These are phyloP conservation scores for Chrysanthemum makinoi DNA, from an alignment of 129 eudicot species.

Conservation along the genomic window DNA sequence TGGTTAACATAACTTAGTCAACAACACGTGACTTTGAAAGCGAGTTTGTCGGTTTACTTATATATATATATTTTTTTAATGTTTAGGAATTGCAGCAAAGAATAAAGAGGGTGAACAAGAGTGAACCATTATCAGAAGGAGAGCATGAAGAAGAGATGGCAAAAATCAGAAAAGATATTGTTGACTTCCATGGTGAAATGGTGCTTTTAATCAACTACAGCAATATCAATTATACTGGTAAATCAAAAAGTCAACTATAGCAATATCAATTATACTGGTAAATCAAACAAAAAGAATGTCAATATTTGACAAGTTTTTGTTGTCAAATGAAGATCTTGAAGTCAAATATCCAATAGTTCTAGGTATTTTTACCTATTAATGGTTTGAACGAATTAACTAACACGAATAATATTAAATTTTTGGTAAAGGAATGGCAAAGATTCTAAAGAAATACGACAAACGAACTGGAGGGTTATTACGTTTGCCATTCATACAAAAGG, in stretches of 20 bases:
- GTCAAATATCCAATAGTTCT: not conserved
- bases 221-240: conserved; percentile 87
- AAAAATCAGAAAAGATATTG: conserved; percentile 69
- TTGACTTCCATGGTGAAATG: conserved; percentile 96
- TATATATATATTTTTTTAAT: not conserved
- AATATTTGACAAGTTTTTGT: not conserved
- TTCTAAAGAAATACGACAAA: conserved; percentile 87
- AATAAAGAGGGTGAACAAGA: conserved; percentile 52
- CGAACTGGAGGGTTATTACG: conserved; percentile 77
- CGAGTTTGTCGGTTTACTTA: not conserved
- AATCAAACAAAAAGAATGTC: not conserved
- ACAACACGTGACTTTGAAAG: not conserved
- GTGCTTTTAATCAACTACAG: conserved; percentile 87
- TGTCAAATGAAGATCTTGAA: conserved; percentile 5
- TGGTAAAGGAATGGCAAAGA: conserved; percentile 75
- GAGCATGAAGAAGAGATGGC: conserved; percentile 62
- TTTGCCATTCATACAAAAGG: conserved; percentile 67
- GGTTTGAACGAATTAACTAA: not conserved
- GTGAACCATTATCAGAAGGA: conserved; percentile 39
- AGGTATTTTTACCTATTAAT: not conserved
- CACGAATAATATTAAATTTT: not conserved
- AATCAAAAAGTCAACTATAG: no score
- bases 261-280: no score
- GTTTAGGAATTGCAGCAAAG: conserved; percentile 80
- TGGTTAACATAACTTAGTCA: conserved; percentile 1